Percentiles rank a stretch among this genome's conserved stretches.
Evolutionary conservation across 2,329 filamentous ascomycete species (phyloP).

Genomic region (Cladosporium sp.): DNA sequence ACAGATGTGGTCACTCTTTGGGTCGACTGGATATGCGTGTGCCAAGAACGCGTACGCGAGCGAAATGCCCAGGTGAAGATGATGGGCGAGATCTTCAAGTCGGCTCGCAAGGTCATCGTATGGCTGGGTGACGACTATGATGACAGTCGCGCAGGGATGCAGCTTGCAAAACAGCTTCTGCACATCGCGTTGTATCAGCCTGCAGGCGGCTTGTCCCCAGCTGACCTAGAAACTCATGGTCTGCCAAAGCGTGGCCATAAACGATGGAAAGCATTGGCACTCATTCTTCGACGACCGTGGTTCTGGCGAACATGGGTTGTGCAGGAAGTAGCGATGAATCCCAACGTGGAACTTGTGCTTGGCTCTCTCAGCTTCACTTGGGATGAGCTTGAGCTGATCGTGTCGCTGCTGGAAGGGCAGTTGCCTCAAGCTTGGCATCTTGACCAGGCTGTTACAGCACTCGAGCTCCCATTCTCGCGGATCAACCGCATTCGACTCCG

Average conservation of each 20-base stretch:
- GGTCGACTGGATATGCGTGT: slow-evolving; percentile 32
- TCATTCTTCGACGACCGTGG: slow-evolving; percentile 27
- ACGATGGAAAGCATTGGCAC: slow-evolving; percentile 25
- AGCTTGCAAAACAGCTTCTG: slow-evolving; percentile 25
- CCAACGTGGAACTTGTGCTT: slow-evolving; percentile 27
- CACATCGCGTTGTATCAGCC: slow-evolving; percentile 17
- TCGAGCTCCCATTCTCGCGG: slow-evolving; percentile 27
- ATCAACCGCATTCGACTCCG: slow-evolving; percentile 28
- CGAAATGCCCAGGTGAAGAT: slow-evolving; percentile 28
- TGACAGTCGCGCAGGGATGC: slow-evolving; percentile 27
- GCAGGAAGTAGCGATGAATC: slow-evolving; percentile 29
- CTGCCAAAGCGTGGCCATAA: slow-evolving; percentile 23
- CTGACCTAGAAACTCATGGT: slow-evolving; percentile 23
- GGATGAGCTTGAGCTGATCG: slow-evolving; percentile 26
- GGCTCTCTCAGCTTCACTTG: slow-evolving; percentile 23
- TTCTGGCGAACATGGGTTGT: slow-evolving; percentile 30
- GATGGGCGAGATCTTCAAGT: slow-evolving; percentile 31
- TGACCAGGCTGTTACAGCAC: slow-evolving; percentile 25
- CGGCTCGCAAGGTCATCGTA: slow-evolving; percentile 26
- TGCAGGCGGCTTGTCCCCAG: slow-evolving; percentile 12
- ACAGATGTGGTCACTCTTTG: slow-evolving; percentile 20
- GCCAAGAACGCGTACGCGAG: slow-evolving; percentile 26
- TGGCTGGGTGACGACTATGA: slow-evolving; percentile 29
- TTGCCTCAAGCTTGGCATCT: slow-evolving; percentile 21
- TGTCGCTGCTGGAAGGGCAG: slow-evolving; percentile 25